These are phyloP conservation scores for Barnettozyma sp. DNA, from an alignment of 805 yeast genomes.

Conservation along the genomic window DNA sequence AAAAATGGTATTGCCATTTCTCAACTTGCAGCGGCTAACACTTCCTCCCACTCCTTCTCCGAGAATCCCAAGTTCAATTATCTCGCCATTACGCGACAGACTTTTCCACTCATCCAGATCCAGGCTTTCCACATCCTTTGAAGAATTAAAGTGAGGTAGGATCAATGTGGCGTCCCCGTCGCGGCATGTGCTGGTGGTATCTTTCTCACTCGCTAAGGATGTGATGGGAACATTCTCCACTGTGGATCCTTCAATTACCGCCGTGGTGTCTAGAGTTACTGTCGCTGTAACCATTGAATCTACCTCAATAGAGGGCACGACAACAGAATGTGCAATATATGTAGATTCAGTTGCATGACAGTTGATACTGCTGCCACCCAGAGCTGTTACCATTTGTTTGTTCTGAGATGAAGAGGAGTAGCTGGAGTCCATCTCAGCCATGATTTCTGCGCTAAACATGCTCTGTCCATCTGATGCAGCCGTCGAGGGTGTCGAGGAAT, in stretches of 20 bases:
- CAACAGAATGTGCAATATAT: too few species aligned
- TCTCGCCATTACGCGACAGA: constrained; percentile 50
- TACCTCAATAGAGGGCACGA: too few species aligned
- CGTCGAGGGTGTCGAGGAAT: constrained; percentile 23
- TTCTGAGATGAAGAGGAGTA: background rate
- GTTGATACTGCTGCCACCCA: too few species aligned
- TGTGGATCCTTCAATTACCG: too few species aligned
- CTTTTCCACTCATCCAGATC: constrained; percentile 72
- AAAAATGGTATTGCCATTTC: constrained; percentile 55
- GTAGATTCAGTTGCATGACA: too few species aligned
- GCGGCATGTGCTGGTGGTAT: too few species aligned
- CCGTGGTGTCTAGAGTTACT: too few species aligned
- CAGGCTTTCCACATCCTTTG: constrained; percentile 44
- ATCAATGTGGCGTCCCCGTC: constrained; percentile 10
- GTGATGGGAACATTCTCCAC: too few species aligned
- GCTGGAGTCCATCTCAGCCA: constrained; percentile 22
- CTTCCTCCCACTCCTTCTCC: constrained; percentile 97
- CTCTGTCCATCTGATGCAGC: constrained; percentile 24
- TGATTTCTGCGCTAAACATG: constrained; percentile 26
- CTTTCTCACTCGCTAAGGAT: too few species aligned
- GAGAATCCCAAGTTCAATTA: constrained; percentile 59
- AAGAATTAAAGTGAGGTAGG: background rate
- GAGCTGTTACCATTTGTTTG: background rate
- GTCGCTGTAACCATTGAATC: too few species aligned
- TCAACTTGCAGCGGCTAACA: constrained; percentile 70